Base-by-base conservation (phyloP, 805 yeast genomes). In the Candida endomychidarum region DNA sequence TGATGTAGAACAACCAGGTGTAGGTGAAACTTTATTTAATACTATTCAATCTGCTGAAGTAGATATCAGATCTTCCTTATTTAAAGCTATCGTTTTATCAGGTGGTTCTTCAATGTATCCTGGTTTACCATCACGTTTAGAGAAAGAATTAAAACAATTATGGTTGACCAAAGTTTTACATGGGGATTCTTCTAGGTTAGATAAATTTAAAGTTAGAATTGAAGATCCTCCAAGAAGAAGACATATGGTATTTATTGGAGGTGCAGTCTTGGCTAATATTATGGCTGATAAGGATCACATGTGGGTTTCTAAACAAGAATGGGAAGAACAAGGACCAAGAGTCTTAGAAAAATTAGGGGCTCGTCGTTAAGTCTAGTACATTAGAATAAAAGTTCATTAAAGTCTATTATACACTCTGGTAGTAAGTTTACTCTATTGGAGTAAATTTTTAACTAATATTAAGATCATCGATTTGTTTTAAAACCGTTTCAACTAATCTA, bases 61-160 rank as follows among this genome's bases (percentile, higher is more conserved):
- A 36, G 99, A 93, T 60, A 79, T 93, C 38, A 81, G 97, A 66
- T 75, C 95, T 5, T 77, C 96, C 1, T 74, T 93, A 45, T 93
- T 78, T 69, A 86, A 84, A 57, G 95, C 96, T 2, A 86, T 93
- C 60, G 98, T 93, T 20, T 75, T 93, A 32, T 86, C 96, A 5
- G 99, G 99, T 60, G 99, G 99, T 42, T 90, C 98, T 1, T 85
- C 96, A 37, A 93, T 93, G 99, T 93, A 93, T 60, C 98, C 99
- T 1, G 99, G 99, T 21, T 77, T 93, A 52, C 99, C 99, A 14
- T 85, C 96, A 9, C 77, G 99, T 56, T 72, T 93, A 51, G 98
- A 93, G 63, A 91, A 87, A 63, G 99, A 93, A 63, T 75, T 93
- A 64, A 93, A 93, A 67, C 99, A 93, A 64, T 80, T 87, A 52